Evolutionary conservation across 1,284 basidiomycete species (phyloP).

Genomic region (Wallemia hederae): DNA sequence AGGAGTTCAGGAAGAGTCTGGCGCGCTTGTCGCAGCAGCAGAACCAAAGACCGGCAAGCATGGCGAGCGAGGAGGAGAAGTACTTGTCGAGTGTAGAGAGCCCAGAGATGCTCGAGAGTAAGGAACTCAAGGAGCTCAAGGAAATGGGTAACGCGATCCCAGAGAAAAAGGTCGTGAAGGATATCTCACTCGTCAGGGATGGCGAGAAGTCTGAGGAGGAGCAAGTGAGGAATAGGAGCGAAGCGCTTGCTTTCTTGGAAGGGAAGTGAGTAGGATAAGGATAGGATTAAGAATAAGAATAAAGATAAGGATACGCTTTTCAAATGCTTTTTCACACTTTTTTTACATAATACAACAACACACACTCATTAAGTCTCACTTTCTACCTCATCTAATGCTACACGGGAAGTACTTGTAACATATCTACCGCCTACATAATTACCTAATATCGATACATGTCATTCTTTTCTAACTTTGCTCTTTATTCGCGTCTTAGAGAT

Average conservation of each 20-base stretch:
- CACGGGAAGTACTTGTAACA: background rate
- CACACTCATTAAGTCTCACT: background rate
- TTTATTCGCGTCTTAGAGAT: no score
- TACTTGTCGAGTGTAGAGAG: background rate
- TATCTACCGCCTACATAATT: no score
- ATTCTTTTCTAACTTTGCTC: no score
- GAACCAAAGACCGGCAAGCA: background rate
- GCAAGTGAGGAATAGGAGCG: background rate
- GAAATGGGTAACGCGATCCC: background rate
- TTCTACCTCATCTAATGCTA: background rate
- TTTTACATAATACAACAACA: background rate
- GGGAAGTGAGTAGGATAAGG: background rate
- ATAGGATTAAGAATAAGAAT: background rate
- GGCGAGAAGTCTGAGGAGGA: slow-evolving; percentile 1
- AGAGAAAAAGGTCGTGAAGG: background rate
- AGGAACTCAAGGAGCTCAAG: background rate
- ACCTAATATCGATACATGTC: no score
- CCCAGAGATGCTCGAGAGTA: background rate
- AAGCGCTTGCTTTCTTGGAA: background rate
- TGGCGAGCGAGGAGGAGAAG: background rate
- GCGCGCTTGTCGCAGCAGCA: background rate
- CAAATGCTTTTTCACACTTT: background rate
- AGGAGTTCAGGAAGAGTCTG: background rate
- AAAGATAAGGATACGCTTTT: background rate
- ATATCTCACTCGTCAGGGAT: background rate